Percentiles rank a stretch among this genome's conserved stretches.
These are phyloP conservation scores for Ogataea pilisensis DNA, from an alignment of 805 yeast genomes.

Conservation along the genomic window DNA sequence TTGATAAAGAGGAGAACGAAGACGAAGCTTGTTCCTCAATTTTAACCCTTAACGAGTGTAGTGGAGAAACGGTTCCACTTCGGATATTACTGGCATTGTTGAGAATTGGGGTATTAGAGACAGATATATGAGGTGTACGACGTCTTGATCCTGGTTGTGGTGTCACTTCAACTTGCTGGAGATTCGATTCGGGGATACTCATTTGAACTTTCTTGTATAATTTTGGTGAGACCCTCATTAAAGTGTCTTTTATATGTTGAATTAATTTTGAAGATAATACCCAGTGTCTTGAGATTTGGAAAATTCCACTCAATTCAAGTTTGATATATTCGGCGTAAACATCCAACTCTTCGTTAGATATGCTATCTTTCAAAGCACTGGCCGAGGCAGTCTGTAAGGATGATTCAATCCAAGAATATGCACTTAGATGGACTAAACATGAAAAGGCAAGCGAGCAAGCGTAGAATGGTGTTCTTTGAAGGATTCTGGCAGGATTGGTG, in stretches of 20 bases:
- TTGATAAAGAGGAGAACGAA: background rate
- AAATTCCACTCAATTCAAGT: conserved; percentile 44
- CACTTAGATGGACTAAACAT: conserved; percentile 47
- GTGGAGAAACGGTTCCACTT: background rate
- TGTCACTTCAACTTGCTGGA: conserved; percentile 1
- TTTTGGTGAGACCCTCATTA: conserved; percentile 39
- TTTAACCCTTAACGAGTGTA: background rate
- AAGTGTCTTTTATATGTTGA: conserved; percentile 43
- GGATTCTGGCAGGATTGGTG: conserved; percentile 40
- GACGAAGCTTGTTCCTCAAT: background rate
- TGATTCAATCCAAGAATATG: conserved; percentile 49
- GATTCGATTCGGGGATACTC: conserved; percentile 22
- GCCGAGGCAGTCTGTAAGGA: conserved; percentile 18
- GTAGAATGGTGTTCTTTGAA: conserved; percentile 45
- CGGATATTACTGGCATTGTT: background rate
- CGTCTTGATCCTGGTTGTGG: conserved; percentile 1
- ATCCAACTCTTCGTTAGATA: conserved; percentile 35
- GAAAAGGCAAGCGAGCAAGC: conserved; percentile 54
- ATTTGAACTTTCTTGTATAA: conserved; percentile 35
- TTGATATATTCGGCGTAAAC: conserved; percentile 46
- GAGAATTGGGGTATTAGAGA: background rate
- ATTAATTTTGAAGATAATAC: conserved; percentile 43
- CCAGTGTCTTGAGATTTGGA: conserved; percentile 50
- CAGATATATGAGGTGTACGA: background rate
- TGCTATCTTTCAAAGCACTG: conserved; percentile 17